Conservation (phyloP, 1,139 yeast species). For the Kurtzmaniella quercitrusa region DNA sequence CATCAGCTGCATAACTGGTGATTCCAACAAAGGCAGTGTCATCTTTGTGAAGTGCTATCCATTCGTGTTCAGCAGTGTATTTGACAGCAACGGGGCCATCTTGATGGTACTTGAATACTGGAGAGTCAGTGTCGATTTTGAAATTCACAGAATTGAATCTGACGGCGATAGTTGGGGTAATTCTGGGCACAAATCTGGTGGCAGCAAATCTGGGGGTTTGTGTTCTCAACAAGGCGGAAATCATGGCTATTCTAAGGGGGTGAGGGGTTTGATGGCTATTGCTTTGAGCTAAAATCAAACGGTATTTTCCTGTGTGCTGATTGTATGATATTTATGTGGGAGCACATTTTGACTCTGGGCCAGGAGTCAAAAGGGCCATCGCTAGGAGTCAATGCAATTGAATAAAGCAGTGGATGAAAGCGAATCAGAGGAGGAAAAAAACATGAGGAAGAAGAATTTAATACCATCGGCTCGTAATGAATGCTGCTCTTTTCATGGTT, state of each 20-base stretch:
- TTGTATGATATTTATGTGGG: not conserved
- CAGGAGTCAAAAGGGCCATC: not conserved
- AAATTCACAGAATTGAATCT: constrained; percentile 40
- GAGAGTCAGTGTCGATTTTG: constrained; percentile 48
- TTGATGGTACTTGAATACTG: constrained; percentile 47
- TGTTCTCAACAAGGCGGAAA: constrained; percentile 6
- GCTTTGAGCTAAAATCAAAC: not conserved
- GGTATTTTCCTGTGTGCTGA: not conserved
- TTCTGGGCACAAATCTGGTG: constrained; percentile 7
- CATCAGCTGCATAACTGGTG: constrained; percentile 93
- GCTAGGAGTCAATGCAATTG: not conserved
- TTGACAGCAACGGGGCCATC: constrained; percentile 52
- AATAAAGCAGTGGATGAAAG: no score
- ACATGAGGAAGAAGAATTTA: no score
- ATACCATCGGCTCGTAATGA: no score
- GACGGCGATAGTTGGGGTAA: constrained; percentile 10
- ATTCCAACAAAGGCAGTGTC: constrained; percentile 85
- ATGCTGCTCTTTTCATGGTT: not conserved
- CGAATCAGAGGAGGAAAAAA: no score
- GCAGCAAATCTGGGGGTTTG: constrained; percentile 11
- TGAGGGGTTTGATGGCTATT: not conserved
- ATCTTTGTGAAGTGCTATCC: constrained; percentile 85
- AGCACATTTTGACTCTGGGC: not conserved
- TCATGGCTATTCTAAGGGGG: constrained; percentile 1
- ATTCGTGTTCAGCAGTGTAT: constrained; percentile 91